Conservation (phyloP, 2,329 filamentous ascomycete genomes). For the Verticillium tricorpus region DNA sequence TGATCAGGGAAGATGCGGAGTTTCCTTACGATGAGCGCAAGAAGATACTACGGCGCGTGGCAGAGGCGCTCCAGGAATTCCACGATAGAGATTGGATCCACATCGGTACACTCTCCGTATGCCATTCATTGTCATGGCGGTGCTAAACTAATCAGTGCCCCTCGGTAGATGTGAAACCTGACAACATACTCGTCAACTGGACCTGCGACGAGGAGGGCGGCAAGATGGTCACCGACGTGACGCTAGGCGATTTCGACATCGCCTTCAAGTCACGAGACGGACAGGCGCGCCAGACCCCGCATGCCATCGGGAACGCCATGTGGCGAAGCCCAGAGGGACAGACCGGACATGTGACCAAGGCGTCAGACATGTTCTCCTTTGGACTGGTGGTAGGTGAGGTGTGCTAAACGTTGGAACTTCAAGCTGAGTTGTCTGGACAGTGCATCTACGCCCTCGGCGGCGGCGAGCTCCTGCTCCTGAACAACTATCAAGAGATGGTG, state of each 20-base stretch:
- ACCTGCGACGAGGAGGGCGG: constrained; percentile 23
- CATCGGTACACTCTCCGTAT: constrained; percentile 20
- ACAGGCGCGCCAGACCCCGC: constrained; percentile 17
- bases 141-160: constrained; percentile 15
- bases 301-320: constrained; percentile 30
- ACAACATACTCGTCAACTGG: constrained; percentile 32
- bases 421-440: constrained; percentile 20
- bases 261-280: constrained; percentile 24
- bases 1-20: constrained; percentile 24
- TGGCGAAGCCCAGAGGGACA: constrained; percentile 34
- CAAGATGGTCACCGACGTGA: constrained; percentile 24
- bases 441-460: constrained; percentile 25
- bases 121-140: constrained; percentile 12
- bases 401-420: constrained; percentile 6
- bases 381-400: constrained; percentile 27
- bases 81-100: constrained; percentile 30
- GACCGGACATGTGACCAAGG: constrained; percentile 25
- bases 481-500: too few species aligned
- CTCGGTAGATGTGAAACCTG: constrained; percentile 31
- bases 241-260: constrained; percentile 30
- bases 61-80: constrained; percentile 29
- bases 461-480: too few species aligned
- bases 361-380: constrained; percentile 32
- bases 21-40: constrained; percentile 22
- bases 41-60: constrained; percentile 25